A percentile compares a stretch with the other conserved stretches of the same genome.
These are phyloP conservation scores for Leccinellum albellum DNA, from an alignment of 768 basidiomycete species.

Conservation along the genomic window DNA sequence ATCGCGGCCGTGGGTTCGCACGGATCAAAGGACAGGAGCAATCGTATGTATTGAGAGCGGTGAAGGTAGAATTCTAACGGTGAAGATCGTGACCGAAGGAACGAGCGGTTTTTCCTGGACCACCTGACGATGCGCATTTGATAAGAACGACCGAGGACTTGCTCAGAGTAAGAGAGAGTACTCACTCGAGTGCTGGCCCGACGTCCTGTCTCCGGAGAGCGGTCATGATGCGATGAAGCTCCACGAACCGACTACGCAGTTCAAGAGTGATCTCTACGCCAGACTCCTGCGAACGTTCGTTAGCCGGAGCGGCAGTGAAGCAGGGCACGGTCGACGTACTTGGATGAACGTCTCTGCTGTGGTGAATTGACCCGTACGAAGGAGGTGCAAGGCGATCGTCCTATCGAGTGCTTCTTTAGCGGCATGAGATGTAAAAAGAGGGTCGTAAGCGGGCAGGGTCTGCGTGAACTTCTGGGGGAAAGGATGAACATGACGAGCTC, in stretches of 20 bases:
- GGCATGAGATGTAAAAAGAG: constrained; percentile 60
- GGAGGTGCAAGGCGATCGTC: constrained; percentile 70
- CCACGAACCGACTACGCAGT: constrained; percentile 55
- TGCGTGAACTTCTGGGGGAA: constrained; percentile 54
- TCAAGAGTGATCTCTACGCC: constrained; percentile 51
- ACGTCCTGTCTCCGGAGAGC: constrained; percentile 66
- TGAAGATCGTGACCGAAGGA: constrained; percentile 67
- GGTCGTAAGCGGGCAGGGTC: constrained; percentile 60
- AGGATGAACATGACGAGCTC: constrained; percentile 1
- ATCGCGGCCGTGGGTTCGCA: constrained; percentile 59
- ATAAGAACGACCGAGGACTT: neutral
- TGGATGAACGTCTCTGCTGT: constrained; percentile 72
- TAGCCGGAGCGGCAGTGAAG: neutral
- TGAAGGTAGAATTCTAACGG: constrained; percentile 88
- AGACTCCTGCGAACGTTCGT: constrained; percentile 53
- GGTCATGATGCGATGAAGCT: constrained; percentile 68
- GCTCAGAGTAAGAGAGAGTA: constrained; percentile 1
- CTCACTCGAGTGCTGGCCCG: constrained; percentile 73
- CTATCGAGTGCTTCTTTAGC: constrained; percentile 61
- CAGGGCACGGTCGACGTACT: constrained; percentile 37
- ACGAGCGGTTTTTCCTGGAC: constrained; percentile 62
- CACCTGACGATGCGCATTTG: constrained; percentile 52
- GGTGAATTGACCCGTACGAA: constrained; percentile 78
- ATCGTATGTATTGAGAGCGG: constrained; percentile 82
- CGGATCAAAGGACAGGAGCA: constrained; percentile 63